Percentiles rank a stretch among this genome's conserved stretches.
phyloP scores from a whole-genome alignment of 2,329 filamentous ascomycete genomes.

The Leptographium lundbergii region DNA sequence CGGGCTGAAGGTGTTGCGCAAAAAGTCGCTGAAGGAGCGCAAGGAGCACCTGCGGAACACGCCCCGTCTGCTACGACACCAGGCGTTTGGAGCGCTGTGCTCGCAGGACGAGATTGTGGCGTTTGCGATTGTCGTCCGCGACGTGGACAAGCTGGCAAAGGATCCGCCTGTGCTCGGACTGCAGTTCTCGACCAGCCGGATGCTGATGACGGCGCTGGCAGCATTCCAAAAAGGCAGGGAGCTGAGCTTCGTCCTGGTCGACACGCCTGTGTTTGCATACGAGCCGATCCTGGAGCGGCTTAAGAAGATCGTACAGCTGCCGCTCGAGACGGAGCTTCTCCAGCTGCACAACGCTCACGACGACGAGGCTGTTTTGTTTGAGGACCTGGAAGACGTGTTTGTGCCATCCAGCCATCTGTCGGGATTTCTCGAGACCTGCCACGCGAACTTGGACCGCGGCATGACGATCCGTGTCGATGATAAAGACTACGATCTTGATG shows the following conservation, averaged over 20 bases:
- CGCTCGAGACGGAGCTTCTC: slow-evolving; percentile 42
- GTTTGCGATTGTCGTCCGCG: slow-evolving; percentile 45
- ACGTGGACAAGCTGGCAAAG: slow-evolving; percentile 30
- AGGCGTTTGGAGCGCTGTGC: slow-evolving; percentile 50
- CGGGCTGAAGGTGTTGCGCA: neutral
- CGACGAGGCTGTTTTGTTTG: neutral
- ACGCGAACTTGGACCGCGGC: neutral
- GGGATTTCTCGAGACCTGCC: neutral
- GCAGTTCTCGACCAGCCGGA: slow-evolving; percentile 32
- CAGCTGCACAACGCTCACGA: neutral
- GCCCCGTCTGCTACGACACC: slow-evolving; percentile 39
- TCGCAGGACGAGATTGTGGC: slow-evolving; percentile 36
- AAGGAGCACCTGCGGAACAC: slow-evolving; percentile 31
- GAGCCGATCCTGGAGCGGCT: slow-evolving; percentile 52
- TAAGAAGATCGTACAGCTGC: slow-evolving; percentile 40
- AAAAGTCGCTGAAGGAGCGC: neutral
- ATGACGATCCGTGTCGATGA: neutral
- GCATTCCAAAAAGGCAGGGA: slow-evolving; percentile 21
- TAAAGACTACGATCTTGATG: neutral
- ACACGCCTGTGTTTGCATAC: slow-evolving; percentile 56
- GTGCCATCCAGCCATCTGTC: neutral
- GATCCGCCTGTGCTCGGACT: slow-evolving; percentile 34
- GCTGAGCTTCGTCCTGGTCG: slow-evolving; percentile 42
- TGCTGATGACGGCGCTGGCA: slow-evolving; percentile 32
- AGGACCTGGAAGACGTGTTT: neutral